A percentile compares a stretch with the other conserved stretches of the same genome.
These are phyloP conservation scores for Hypoxylon sp. DNA, from an alignment of 2,329 filamentous ascomycete genomes.

Conservation along the genomic window DNA sequence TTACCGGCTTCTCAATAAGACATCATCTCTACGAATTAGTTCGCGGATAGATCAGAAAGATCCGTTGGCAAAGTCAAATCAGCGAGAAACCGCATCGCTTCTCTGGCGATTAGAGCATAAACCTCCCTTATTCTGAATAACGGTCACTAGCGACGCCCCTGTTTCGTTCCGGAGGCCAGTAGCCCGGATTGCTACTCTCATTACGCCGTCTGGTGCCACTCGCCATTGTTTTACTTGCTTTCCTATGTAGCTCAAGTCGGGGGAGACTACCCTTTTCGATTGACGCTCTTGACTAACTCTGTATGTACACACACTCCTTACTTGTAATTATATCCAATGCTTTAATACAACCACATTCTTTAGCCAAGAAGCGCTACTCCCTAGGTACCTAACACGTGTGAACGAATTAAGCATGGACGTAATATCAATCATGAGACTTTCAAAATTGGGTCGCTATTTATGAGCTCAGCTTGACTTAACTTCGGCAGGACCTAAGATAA, in stretches of 20 bases:
- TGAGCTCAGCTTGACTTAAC: neutral
- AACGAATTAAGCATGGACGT: neutral
- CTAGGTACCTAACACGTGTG: neutral
- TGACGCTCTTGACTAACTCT: too few relatives aligned
- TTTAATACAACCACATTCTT: neutral
- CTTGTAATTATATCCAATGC: too few relatives aligned
- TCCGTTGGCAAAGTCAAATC: neutral
- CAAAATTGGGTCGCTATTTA: neutral
- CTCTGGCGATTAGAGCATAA: neutral
- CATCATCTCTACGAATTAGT: neutral
- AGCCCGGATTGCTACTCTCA: neutral
- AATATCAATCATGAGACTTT: neutral
- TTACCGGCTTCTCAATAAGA: neutral
- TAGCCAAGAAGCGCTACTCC: neutral
- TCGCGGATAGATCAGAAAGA: neutral
- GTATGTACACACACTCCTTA: too few relatives aligned
- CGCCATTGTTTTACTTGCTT: too few relatives aligned
- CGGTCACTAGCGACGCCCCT: neutral
- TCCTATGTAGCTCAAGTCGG: too few relatives aligned
- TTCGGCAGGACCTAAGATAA: neutral
- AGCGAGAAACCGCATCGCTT: neutral
- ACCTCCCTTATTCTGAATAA: neutral
- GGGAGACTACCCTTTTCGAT: too few relatives aligned
- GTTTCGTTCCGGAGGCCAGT: neutral
- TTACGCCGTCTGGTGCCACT: neutral